Evolutionary conservation across 768 basidiomycete species (phyloP).

Genomic region (Rubroboletus satanas): DNA sequence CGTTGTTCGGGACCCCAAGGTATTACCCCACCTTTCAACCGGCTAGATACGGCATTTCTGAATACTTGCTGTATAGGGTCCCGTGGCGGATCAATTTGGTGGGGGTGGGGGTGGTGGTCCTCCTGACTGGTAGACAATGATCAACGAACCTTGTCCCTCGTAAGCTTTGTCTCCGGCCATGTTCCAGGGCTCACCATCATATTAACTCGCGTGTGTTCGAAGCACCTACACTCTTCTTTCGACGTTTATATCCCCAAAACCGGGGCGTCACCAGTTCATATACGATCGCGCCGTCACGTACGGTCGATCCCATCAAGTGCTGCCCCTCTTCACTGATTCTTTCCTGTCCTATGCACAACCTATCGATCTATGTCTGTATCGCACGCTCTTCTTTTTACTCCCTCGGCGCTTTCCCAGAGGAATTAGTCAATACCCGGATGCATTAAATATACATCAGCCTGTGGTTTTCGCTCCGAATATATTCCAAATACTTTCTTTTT

Average conservation of each 20-base stretch:
- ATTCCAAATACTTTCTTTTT: neutral
- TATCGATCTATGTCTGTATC: slow-evolving; percentile 7
- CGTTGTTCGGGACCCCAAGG: slow-evolving; percentile 5
- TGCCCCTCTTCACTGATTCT: neutral
- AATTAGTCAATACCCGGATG: slow-evolving; percentile 1
- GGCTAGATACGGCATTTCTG: neutral
- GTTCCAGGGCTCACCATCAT: neutral
- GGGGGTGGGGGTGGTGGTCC: slow-evolving; percentile 8
- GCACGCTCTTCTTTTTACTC: slow-evolving; percentile 4
- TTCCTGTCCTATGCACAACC: slow-evolving; percentile 4
- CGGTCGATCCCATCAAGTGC: slow-evolving; percentile 3
- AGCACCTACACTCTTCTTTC: neutral
- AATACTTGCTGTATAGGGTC: slow-evolving; percentile 15
- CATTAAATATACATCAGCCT: slow-evolving; percentile 5
- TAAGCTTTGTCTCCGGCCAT: slow-evolving; percentile 6
- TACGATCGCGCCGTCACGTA: slow-evolving; percentile 2
- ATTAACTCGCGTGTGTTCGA: slow-evolving; percentile 6
- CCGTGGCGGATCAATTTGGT: slow-evolving; percentile 18
- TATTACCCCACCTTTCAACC: slow-evolving; percentile 1
- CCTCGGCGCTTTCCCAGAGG: neutral
- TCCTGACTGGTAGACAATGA: slow-evolving; percentile 28
- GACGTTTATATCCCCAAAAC: slow-evolving; percentile 7
- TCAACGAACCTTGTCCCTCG: neutral
- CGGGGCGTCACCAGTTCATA: slow-evolving; percentile 9
- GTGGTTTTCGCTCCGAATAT: slow-evolving; percentile 5